phyloP scores from a whole-genome alignment of 352 stramenopile species.

The Aphanomyces astaci region DNA sequence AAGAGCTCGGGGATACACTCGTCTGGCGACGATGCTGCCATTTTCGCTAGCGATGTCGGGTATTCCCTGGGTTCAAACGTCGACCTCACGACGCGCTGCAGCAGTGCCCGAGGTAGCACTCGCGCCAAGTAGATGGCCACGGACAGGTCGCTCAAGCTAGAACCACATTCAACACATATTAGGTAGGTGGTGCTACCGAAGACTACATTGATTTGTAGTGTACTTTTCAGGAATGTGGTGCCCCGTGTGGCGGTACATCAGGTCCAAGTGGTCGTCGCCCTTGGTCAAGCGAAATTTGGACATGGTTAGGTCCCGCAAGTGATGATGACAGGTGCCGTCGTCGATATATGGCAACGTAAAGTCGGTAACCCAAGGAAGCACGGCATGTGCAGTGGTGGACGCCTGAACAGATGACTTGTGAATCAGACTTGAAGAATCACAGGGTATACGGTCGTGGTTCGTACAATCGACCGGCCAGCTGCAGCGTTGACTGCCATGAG shows the following conservation, averaged over 20 bases:
- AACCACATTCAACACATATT: not conserved
- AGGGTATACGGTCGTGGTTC: not conserved
- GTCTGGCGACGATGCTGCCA: conserved; percentile 94
- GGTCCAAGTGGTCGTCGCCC: conserved; percentile 88
- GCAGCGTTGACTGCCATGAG: conserved; percentile 88
- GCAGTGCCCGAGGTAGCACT: conserved; percentile 76
- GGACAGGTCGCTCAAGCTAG: conserved; percentile 88
- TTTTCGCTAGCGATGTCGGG: conserved; percentile 74
- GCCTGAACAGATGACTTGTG: conserved; percentile 35
- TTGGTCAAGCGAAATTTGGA: conserved; percentile 95
- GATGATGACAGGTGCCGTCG: conserved; percentile 16
- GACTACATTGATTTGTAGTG: not conserved
- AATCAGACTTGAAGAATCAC: not conserved
- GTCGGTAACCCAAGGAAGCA: conserved; percentile 95
- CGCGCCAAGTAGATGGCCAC: conserved; percentile 94
- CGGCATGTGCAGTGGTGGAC: conserved; percentile 78
- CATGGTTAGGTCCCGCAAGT: conserved; percentile 85
- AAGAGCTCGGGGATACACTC: conserved; percentile 96
- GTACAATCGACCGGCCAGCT: conserved; percentile 74
- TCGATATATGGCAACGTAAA: conserved; percentile 41
- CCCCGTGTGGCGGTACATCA: conserved; percentile 78
- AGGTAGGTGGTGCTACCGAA: no score
- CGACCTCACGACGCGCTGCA: conserved; percentile 80
- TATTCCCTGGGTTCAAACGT: conserved; percentile 94
- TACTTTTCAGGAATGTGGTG: conserved; percentile 93